These are phyloP conservation scores for Fusarium abutilonis DNA, from an alignment of 2,329 filamentous ascomycete species.

Conservation along the genomic window DNA sequence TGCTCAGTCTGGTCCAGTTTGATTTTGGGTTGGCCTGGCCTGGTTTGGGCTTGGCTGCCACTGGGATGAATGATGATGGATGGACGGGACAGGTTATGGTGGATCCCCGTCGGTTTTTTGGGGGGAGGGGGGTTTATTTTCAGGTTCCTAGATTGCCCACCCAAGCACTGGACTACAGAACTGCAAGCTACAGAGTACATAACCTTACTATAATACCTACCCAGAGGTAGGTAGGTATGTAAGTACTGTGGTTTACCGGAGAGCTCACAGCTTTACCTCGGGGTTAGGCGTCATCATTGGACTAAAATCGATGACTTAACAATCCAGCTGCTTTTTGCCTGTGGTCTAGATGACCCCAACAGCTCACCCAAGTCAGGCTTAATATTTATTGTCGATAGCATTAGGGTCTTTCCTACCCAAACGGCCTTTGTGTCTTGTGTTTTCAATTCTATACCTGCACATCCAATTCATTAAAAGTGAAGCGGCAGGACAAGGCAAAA, in stretches of 20 bases:
- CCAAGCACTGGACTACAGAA: background rate
- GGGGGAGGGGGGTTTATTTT: conserved; percentile 18
- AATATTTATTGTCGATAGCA: background rate
- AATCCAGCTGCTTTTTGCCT: background rate
- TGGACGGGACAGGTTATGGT: conserved; percentile 26
- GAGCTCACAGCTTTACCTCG: background rate
- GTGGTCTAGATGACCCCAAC: background rate
- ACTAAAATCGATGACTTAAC: conserved; percentile 28
- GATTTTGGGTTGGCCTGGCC: conserved; percentile 31
- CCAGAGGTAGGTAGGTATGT: too few species aligned
- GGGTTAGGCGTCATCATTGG: conserved; percentile 11
- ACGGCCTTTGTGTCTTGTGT: background rate
- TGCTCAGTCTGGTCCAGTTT: conserved; percentile 40
- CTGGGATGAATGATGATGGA: background rate
- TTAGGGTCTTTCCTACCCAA: background rate
- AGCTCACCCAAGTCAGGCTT: conserved; percentile 4
- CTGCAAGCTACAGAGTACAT: background rate
- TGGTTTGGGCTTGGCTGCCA: conserved; percentile 17
- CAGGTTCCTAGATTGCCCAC: conserved; percentile 14
- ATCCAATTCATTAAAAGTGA: conserved; percentile 6
- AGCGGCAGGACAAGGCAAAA: conserved; percentile 7
- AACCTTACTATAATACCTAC: too few species aligned
- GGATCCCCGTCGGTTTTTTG: conserved; percentile 23
- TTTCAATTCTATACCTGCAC: background rate
- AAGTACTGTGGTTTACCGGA: too few species aligned